A percentile compares a stretch with the other conserved stretches of the same genome.
phyloP scores from a whole-genome alignment of 2,329 filamentous ascomycete species.

The Alternaria gansuensis region DNA sequence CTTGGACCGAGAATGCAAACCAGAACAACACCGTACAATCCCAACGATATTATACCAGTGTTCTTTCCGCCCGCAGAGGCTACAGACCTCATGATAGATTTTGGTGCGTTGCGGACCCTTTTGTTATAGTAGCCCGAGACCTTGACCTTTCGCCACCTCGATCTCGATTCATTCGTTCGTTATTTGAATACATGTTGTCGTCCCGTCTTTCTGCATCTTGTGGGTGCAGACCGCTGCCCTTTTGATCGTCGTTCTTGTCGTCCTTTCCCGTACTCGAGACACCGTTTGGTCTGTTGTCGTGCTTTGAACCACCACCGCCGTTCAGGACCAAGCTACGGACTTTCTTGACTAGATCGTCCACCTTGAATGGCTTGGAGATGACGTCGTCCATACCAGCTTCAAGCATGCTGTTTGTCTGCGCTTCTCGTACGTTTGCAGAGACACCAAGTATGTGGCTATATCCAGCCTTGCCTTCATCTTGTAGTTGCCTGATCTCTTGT shows the following conservation, averaged over 20 bases:
- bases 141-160: conserved; percentile 22
- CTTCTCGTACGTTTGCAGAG: conserved; percentile 51
- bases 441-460: conserved; percentile 52
- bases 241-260: background rate
- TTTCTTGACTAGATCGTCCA: conserved; percentile 46
- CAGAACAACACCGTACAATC: background rate
- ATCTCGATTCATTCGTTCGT: conserved; percentile 11
- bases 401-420: conserved; percentile 46
- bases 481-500: conserved; percentile 51
- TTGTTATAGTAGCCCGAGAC: conserved; percentile 3
- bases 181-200: background rate
- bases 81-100: background rate
- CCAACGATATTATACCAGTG: background rate
- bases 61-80: background rate
- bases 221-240: background rate
- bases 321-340: conserved; percentile 36
- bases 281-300: conserved; percentile 15
- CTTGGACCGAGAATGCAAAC: background rate
- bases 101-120: background rate
- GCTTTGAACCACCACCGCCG: conserved; percentile 14
- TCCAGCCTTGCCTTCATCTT: conserved; percentile 45
- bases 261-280: background rate
- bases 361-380: conserved; percentile 53
- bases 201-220: conserved; percentile 3
- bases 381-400: conserved; percentile 53